These are phyloP conservation scores for Serpula lacrymans DNA, from an alignment of 768 basidiomycete species.

Conservation along the genomic window DNA sequence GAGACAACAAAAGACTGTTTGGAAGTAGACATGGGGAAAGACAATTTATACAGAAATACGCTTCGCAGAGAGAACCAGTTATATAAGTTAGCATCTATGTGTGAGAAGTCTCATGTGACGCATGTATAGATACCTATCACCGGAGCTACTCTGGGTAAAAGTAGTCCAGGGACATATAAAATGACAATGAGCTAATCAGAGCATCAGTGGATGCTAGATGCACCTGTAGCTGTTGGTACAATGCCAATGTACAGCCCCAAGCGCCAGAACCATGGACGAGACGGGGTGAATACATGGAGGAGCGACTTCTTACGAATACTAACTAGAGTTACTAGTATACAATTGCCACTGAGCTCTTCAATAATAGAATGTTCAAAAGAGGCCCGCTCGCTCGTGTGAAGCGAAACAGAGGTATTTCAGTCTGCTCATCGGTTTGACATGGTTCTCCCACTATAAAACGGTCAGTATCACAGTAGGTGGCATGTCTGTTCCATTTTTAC, in stretches of 20 bases:
- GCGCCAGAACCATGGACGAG: neutral
- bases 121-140: neutral
- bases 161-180: no score
- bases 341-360: no score
- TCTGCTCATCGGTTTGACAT: slow-evolving; percentile 12
- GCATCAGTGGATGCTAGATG: no score
- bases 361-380: no score
- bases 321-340: no score
- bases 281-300: neutral
- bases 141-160: no score
- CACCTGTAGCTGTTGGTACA: no score
- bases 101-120: neutral
- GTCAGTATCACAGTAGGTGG: neutral
- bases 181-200: no score
- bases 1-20: slow-evolving; percentile 16
- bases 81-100: neutral
- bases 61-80: neutral
- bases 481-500: slow-evolving; percentile 40
- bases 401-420: neutral
- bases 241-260: neutral
- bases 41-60: neutral
- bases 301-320: no score
- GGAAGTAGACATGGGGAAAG: neutral
- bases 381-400: no score
- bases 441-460: slow-evolving; percentile 15